These are phyloP conservation scores for Pythium apleroticum DNA, from an alignment of 352 stramenopile species.

Conservation along the genomic window DNA sequence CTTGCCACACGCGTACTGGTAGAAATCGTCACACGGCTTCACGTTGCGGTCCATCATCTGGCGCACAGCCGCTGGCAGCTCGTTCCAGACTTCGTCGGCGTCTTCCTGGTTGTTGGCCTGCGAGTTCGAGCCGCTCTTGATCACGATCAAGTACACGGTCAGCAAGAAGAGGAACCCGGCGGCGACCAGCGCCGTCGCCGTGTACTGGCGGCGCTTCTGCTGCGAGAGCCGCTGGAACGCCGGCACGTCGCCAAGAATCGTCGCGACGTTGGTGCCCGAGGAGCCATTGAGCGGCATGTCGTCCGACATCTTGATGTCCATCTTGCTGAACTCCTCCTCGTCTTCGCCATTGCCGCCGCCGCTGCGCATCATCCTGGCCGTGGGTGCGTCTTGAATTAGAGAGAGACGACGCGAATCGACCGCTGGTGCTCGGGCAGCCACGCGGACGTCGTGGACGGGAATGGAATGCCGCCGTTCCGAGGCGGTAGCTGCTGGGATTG, in stretches of 20 bases:
- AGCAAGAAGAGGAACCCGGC: conserved; percentile 28
- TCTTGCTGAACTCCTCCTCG: conserved; percentile 30
- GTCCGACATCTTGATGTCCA: conserved; percentile 35
- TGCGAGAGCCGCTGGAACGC: conserved; percentile 19
- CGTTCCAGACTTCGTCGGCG: conserved; percentile 17
- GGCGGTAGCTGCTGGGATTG: background rate
- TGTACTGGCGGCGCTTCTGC: conserved; percentile 30
- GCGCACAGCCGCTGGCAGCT: conserved; percentile 25
- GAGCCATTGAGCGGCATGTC: conserved; percentile 29
- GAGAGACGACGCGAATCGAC: no score
- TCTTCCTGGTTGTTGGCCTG: conserved; percentile 5
- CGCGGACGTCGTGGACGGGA: background rate
- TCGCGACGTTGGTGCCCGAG: conserved; percentile 1
- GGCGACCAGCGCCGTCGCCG: conserved; percentile 11
- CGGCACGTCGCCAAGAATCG: conserved; percentile 27
- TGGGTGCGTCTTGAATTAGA: no score
- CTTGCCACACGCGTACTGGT: conserved; percentile 40
- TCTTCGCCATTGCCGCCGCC: conserved; percentile 12
- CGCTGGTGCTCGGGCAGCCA: background rate
- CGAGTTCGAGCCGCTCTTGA: conserved; percentile 7
- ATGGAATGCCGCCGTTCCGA: background rate
- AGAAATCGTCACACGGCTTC: conserved; percentile 42
- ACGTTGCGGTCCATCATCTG: conserved; percentile 33
- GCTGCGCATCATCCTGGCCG: conserved; percentile 11
- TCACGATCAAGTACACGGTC: conserved; percentile 24